A percentile compares a stretch with the other conserved stretches of the same genome.
These are phyloP conservation scores for Xylariaceae sp. DNA, from an alignment of 2,329 filamentous ascomycete species.

Conservation along the genomic window DNA sequence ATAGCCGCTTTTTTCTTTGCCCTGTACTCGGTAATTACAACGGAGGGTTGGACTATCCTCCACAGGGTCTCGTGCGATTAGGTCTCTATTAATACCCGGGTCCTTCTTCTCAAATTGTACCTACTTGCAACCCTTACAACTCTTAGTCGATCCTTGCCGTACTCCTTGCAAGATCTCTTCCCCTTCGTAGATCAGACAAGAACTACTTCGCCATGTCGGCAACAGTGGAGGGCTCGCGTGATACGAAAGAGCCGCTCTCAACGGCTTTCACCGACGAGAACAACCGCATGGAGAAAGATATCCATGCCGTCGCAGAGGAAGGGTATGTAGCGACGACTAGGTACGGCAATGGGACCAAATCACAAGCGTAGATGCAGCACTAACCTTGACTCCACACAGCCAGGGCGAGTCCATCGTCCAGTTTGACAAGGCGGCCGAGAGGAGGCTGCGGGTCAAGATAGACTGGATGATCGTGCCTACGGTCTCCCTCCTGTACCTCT, in stretches of 20 bases:
- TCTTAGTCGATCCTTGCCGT: too few relatives aligned
- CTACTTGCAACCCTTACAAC: too few relatives aligned
- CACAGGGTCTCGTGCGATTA: too few relatives aligned
- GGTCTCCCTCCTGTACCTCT: slow-evolving; percentile 65
- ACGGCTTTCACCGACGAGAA: slow-evolving; percentile 6
- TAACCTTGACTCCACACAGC: slow-evolving; percentile 35
- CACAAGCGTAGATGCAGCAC: slow-evolving; percentile 1
- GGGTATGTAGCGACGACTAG: slow-evolving; percentile 51
- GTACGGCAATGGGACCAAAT: slow-evolving; percentile 31
- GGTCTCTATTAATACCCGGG: too few relatives aligned
- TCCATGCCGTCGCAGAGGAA: slow-evolving; percentile 42
- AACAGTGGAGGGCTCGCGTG: slow-evolving; percentile 2
- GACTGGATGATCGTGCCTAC: slow-evolving; percentile 66
- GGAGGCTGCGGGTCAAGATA: slow-evolving; percentile 61
- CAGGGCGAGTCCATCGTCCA: slow-evolving; percentile 52
- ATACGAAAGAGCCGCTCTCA: slow-evolving; percentile 5
- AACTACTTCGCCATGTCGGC: slow-evolving; percentile 5
- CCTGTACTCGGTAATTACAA: too few relatives aligned
- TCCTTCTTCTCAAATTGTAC: too few relatives aligned
- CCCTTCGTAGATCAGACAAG: background rate
- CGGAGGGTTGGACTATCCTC: too few relatives aligned
- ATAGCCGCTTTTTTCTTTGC: too few relatives aligned
- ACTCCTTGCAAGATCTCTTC: background rate
- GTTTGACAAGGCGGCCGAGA: slow-evolving; percentile 60
- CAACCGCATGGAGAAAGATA: slow-evolving; percentile 21